A percentile compares a stretch with the other conserved stretches of the same genome.
Conservation (phyloP, 176 grass and related monocot genomes). For the Melocanna baccifera region DNA sequence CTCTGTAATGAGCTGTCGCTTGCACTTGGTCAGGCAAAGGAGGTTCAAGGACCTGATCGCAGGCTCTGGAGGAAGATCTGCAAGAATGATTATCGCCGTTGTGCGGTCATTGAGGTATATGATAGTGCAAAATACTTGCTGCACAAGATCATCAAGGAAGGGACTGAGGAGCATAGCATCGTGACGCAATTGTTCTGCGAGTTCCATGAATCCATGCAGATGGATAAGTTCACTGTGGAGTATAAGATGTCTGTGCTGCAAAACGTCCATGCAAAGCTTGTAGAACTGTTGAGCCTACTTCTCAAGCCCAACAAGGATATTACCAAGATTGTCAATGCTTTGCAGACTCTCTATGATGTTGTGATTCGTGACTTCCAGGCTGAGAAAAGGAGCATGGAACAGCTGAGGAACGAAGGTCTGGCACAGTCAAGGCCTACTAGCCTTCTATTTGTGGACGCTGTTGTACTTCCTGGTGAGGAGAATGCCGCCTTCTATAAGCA, state of each 20-base stretch:
- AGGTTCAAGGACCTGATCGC: constrained; percentile 49
- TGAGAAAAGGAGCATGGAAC: constrained; percentile 75
- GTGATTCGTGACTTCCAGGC: constrained; percentile 72
- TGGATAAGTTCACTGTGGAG: constrained; percentile 70
- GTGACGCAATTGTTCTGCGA: constrained; percentile 55
- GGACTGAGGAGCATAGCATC: constrained; percentile 63
- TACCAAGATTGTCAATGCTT: constrained; percentile 70
- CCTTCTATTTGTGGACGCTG: constrained; percentile 76
- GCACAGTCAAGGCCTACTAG: constrained; percentile 51
- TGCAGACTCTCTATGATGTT: constrained; percentile 87
- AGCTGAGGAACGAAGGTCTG: constrained; percentile 67
- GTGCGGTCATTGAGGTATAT: constrained; percentile 84
- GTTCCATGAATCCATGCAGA: constrained; percentile 62
- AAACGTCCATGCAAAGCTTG: constrained; percentile 59
- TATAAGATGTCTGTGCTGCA: constrained; percentile 68
- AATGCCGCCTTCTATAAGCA: constrained; percentile 71
- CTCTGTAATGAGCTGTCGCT: constrained; percentile 84
- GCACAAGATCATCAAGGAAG: constrained; percentile 63
- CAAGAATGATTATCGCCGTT: constrained; percentile 91
- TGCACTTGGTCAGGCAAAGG: constrained; percentile 84
- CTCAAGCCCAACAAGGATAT: constrained; percentile 59
- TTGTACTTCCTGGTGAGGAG: constrained; percentile 61
- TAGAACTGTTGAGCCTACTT: constrained; percentile 51
- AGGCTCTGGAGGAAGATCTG: constrained; percentile 83
- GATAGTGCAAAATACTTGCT: constrained; percentile 79